Evolutionary conservation across 1,284 basidiomycete genomes (phyloP).

Genomic region (Cutaneotrichosporon sp.): DNA sequence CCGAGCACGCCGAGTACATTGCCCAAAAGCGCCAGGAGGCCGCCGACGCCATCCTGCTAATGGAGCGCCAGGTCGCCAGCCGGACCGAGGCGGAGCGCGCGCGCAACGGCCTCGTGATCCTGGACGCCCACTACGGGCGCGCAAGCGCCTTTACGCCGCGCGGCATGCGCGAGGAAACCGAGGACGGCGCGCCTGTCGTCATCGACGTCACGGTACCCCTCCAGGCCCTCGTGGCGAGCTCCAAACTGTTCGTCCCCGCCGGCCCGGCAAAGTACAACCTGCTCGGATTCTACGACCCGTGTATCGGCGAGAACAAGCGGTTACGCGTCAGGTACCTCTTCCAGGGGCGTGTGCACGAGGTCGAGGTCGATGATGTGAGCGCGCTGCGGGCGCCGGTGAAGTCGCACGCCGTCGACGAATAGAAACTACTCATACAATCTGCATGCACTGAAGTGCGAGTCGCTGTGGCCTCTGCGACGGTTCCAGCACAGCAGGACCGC

Average conservation of each 20-base stretch:
- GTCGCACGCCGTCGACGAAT: conserved; percentile 23
- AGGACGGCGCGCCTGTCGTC: conserved; percentile 56
- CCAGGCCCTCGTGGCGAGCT: conserved; percentile 76
- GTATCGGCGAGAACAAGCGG: conserved; percentile 55
- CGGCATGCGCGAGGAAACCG: conserved; percentile 54
- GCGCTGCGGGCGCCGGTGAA: conserved; percentile 74
- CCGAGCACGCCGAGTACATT: conserved; percentile 64
- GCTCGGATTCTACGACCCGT: conserved; percentile 54
- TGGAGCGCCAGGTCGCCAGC: conserved; percentile 51
- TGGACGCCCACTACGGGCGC: conserved; percentile 68
- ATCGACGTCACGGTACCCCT: conserved; percentile 78
- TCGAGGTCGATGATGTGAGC: conserved; percentile 69
- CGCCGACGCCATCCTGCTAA: conserved; percentile 58
- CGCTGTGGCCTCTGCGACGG: too few species aligned
- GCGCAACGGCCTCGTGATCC: conserved; percentile 66
- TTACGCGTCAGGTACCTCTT: conserved; percentile 76
- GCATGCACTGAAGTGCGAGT: too few species aligned
- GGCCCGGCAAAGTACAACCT: conserved; percentile 60
- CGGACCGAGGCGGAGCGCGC: conserved; percentile 44
- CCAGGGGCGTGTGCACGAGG: conserved; percentile 70
- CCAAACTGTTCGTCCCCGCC: conserved; percentile 76
- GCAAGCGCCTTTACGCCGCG: conserved; percentile 52
- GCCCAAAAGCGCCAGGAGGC: conserved; percentile 63
- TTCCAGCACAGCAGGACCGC: too few species aligned
- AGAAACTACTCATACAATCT: not conserved